phyloP scores from a whole-genome alignment of 495 filamentous ascomycete species.

The Aspergillus panamensis region DNA sequence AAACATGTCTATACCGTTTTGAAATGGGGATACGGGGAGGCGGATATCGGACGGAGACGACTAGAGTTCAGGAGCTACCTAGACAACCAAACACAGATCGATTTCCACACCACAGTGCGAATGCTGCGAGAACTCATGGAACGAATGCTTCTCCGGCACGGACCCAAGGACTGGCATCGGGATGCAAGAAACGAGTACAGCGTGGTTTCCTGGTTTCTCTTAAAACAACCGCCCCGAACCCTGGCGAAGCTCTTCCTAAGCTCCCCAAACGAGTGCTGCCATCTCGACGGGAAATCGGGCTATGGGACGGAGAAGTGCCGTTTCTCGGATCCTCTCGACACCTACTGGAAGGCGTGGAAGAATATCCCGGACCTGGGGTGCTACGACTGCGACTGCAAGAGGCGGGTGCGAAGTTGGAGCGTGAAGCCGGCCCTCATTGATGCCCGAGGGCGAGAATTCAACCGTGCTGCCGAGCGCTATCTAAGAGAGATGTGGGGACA shows the following conservation, averaged over 20 bases:
- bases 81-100: constrained; percentile 24
- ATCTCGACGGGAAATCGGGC: constrained; percentile 22
- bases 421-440: constrained; percentile 30
- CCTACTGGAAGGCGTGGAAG: constrained; percentile 32
- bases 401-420: constrained; percentile 28
- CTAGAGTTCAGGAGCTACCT: constrained; percentile 26
- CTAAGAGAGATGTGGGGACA: constrained; percentile 30
- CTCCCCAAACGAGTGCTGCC: constrained; percentile 28
- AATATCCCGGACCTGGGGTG: constrained; percentile 25
- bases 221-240: constrained; percentile 26
- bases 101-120: constrained; percentile 30
- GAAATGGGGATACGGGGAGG: constrained; percentile 25
- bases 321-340: constrained; percentile 29
- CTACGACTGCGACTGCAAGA: constrained; percentile 28
- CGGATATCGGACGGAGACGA: constrained; percentile 27
- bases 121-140: constrained; percentile 32
- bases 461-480: constrained; percentile 26
- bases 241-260: constrained; percentile 28
- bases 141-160: constrained; percentile 31
- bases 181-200: constrained; percentile 28
- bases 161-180: constrained; percentile 29
- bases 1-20: constrained; percentile 26
- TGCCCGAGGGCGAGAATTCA: constrained; percentile 24
- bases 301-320: constrained; percentile 17
- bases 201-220: constrained; percentile 31